Evolutionary conservation across 345 rosid genomes (phyloP).

Genomic region (Brassica nigra): DNA sequence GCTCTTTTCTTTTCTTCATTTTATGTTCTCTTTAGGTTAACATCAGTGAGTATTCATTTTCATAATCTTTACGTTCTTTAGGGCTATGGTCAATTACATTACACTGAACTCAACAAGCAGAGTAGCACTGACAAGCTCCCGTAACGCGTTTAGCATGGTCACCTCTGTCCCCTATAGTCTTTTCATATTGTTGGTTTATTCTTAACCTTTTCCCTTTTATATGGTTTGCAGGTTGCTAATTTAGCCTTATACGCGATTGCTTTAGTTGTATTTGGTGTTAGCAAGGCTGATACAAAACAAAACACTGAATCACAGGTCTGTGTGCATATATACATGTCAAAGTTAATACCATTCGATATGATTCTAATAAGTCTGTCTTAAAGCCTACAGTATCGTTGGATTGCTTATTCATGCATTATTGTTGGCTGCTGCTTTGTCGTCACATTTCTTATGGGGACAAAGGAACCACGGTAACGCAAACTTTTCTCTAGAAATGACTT

Average conservation of each 20-base stretch:
- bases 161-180: constrained; percentile 26
- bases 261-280: constrained; percentile 60
- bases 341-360: too few relatives aligned
- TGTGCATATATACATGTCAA: too few relatives aligned
- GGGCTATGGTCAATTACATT: constrained; percentile 95
- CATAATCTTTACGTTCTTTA: constrained; percentile 22
- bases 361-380: too few relatives aligned
- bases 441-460: constrained; percentile 74
- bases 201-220: constrained; percentile 6
- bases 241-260: constrained; percentile 85
- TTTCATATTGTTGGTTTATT: background rate
- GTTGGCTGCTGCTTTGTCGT: constrained; percentile 85
- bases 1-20: background rate
- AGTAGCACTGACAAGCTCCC: constrained; percentile 84
- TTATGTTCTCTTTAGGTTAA: background rate
- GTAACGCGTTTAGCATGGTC: constrained; percentile 97
- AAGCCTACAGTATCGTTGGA: constrained; percentile 66
- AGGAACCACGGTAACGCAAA: constrained; percentile 73
- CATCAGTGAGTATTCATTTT: background rate
- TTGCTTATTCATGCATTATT: constrained; percentile 76
- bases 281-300: constrained; percentile 50
- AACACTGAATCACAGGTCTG: constrained; percentile 61
- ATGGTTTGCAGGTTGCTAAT: constrained; percentile 69
- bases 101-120: constrained; percentile 85
- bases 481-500: background rate